A percentile compares a stretch with the other conserved stretches of the same genome.
Conservation (phyloP, 805 yeast genomes). For the Ogataea minuta region DNA sequence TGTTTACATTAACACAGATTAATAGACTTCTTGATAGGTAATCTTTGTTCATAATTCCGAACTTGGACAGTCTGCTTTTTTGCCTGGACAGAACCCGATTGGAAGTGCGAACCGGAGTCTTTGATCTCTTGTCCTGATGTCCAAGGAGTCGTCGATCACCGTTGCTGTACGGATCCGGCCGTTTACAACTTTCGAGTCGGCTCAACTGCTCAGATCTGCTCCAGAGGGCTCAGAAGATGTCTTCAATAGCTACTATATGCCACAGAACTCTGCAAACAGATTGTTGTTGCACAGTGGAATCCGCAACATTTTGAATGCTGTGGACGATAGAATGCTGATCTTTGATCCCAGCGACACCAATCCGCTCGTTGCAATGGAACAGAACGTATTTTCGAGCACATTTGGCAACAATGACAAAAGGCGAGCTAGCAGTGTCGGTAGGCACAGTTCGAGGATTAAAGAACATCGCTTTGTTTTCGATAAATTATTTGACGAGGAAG, state of each 20-base stretch:
- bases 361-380: slow-evolving; percentile 53
- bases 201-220: slow-evolving; percentile 3
- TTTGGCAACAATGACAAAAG: slow-evolving; percentile 9
- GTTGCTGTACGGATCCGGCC: slow-evolving; percentile 86
- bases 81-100: too few species aligned
- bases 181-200: slow-evolving; percentile 59
- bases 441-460: slow-evolving; percentile 46
- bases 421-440: slow-evolving; percentile 22
- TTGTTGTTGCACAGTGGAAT: slow-evolving; percentile 40
- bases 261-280: slow-evolving; percentile 25
- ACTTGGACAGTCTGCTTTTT: too few species aligned
- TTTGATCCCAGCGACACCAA: slow-evolving; percentile 81
- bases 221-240: slow-evolving; percentile 31
- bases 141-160: slow-evolving; percentile 53
- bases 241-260: slow-evolving; percentile 26
- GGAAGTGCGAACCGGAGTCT: background rate
- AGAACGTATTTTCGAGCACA: slow-evolving; percentile 23
- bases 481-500: slow-evolving; percentile 62
- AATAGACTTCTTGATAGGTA: slow-evolving; percentile 12
- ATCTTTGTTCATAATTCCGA: background rate
- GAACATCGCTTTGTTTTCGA: slow-evolving; percentile 86
- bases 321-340: slow-evolving; percentile 80
- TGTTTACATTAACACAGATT: slow-evolving; percentile 17
- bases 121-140: slow-evolving; percentile 11
- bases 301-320: slow-evolving; percentile 71